These are phyloP conservation scores for Cercospora citrullina DNA, from an alignment of 2,329 filamentous ascomycete species.

Conservation along the genomic window DNA sequence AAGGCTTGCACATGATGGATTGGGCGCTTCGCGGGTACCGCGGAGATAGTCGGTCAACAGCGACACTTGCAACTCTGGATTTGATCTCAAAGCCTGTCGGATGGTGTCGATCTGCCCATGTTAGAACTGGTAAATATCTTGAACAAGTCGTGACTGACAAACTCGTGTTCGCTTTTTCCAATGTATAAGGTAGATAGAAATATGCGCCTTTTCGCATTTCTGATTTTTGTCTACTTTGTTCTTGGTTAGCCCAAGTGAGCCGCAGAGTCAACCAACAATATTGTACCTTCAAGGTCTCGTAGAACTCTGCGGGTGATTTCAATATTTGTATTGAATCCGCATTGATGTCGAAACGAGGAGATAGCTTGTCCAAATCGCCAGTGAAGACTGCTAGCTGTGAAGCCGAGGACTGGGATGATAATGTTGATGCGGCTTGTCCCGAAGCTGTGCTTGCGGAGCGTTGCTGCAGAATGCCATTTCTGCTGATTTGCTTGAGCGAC, in stretches of 20 bases:
- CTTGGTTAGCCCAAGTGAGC: constrained; percentile 15
- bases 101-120: constrained; percentile 68
- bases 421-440: constrained; percentile 22
- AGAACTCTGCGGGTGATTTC: constrained; percentile 82
- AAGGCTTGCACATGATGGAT: constrained; percentile 83
- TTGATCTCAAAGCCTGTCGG: constrained; percentile 69
- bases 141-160: constrained; percentile 52
- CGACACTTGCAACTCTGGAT: constrained; percentile 76
- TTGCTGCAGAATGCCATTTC: constrained; percentile 26
- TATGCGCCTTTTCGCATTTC: constrained; percentile 72
- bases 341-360: constrained; percentile 83
- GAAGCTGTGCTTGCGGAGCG: constrained; percentile 31
- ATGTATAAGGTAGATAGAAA: constrained; percentile 98
- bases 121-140: not conserved
- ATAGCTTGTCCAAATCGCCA: constrained; percentile 79
- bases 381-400: constrained; percentile 61
- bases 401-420: constrained; percentile 41
- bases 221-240: constrained; percentile 69
- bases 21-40: constrained; percentile 85
- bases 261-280: not conserved
- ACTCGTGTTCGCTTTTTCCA: constrained; percentile 85
- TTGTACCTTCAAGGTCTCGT: constrained; percentile 80
- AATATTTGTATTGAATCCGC: constrained; percentile 80
- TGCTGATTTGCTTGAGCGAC: not conserved
- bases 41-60: constrained; percentile 89